Evolutionary conservation across 345 rosid species (phyloP), one percentile per base, ranked within the genome.

Genomic region (Rhizophora mangle): DNA sequence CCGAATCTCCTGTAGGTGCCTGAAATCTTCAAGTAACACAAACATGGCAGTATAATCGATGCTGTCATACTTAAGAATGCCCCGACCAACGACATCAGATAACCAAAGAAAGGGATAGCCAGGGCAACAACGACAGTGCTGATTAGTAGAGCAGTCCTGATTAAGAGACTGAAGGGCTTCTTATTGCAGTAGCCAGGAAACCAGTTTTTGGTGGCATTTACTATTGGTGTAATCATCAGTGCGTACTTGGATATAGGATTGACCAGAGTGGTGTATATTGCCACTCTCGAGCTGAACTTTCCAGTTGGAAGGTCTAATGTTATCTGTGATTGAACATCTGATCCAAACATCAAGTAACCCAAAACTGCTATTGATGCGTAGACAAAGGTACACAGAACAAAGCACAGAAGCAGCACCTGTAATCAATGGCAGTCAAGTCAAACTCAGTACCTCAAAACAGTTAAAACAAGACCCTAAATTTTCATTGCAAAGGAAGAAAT

Each of bases 371-470:
- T 72, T 21, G 72, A 67, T 57, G 80, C 80, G 29, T 77, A 72
- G 49, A 66, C 24, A 3, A 72, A 49, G 2, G 80, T 62, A 16
- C 63, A 67, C 20, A 74, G 5, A 6, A 68, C 18, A 36, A 71
- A 76, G 68, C 80, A 71, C 18, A 76, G 37, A n/a, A 71, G 26
- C 43, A 76, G 43, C 2, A 76, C 80, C 80, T 76, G 80, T 60
- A 71, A 61, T 34, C 29, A 6, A 67, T 6, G 27, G 18, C 29
- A 36, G 27, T 15, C 20, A 20, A 31, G 55, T 32, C 26, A 62
- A 20, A 55, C 6, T 46, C 16, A 37, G 22, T 22, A 9, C 21
- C 27, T 32, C 6, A 10, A 24, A 24, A 53, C 21, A n/a, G 10
- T 53, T 20, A 5, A 8, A 52, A 52, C 6, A 52, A 52, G 2